Evolutionary conservation across 805 yeast genomes (phyloP).

Genomic region (Kazachstania bromeliacearum): DNA sequence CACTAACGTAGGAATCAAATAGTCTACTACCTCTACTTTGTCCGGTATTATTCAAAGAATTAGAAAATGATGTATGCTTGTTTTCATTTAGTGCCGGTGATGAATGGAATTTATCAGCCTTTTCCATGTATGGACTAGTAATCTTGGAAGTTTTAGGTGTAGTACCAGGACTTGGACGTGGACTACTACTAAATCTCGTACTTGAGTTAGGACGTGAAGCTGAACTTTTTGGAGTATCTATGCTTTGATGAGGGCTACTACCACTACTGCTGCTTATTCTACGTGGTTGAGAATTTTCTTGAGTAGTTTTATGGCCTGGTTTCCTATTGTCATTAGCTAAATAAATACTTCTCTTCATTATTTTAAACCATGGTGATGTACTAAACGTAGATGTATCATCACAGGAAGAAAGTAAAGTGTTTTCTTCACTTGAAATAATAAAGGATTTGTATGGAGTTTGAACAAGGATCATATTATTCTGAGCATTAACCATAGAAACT

Average conservation of each 20-base stretch:
- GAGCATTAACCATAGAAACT: constrained; percentile 36
- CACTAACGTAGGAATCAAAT: constrained; percentile 28
- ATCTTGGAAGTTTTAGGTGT: constrained; percentile 1
- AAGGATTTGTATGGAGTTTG: constrained; percentile 47
- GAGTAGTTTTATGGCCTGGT: too few relatives aligned
- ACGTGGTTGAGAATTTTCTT: too few relatives aligned
- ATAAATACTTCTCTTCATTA: constrained; percentile 40
- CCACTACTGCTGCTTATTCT: too few relatives aligned
- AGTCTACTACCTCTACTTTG: constrained; percentile 17
- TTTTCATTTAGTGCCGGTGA: constrained; percentile 6
- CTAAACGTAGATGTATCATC: constrained; percentile 33
- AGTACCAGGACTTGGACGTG: not conserved
- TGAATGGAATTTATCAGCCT: not conserved
- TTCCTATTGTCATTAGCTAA: constrained; percentile 36
- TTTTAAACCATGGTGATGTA: constrained; percentile 42
- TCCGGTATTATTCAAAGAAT: constrained; percentile 1
- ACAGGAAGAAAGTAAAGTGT: constrained; percentile 41
- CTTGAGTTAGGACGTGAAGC: not conserved
- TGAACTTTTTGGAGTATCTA: not conserved
- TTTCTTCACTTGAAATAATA: constrained; percentile 16
- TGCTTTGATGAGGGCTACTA: not conserved
- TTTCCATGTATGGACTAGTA: constrained; percentile 20
- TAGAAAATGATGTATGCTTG: constrained; percentile 5
- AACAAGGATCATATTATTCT: constrained; percentile 40
- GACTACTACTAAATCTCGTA: too few relatives aligned